Evolutionary conservation across 2,329 filamentous ascomycete genomes (phyloP), one percentile per base, ranked within the genome.

Genomic region (Xylariaceae sp.): DNA sequence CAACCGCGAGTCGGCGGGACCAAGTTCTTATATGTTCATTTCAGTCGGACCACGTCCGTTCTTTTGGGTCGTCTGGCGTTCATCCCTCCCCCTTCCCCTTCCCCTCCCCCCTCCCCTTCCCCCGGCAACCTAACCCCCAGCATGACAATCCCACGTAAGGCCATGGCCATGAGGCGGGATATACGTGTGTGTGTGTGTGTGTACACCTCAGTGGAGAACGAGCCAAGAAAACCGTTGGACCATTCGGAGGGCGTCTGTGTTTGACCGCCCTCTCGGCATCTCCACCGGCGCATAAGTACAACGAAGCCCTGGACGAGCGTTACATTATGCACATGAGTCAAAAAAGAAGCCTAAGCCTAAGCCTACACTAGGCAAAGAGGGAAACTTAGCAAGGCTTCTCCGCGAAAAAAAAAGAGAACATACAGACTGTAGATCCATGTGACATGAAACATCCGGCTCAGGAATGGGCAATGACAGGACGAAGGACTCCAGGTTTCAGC

Each of bases 191-290:
- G 56, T 60, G 59, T 57, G 55, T 19, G 19, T 19, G 19, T 19
- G 19, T 19, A 19, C 19, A 19, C 19, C 19, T 19, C 19, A 53
- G 53, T 45, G 8, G 35, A 34, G 19, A 41, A 47, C 54, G 35
- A 48, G 56, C 54, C 54, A 40, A 47, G 53, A 44, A 53, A 46
- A 19, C 53, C 49, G 53, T 30, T 44, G 54, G 51, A 44, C 49
- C 45, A 57, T 53, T 43, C 45, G 45, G 31, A 30, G 52, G 46
- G 49, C 46, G 29, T 32, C 42, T 47, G 48, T 37, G 8, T 39
- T 32, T 50, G 56, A 55, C 50, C 50, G 44, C 53, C 45, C 32
- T 48, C 49, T 53, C 47, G 41, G 35, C 27, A 58, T 50, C 56
- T 53, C 56, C 56, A 58, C 56, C 30, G 47, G 6, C 39, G 53